Evolutionary conservation across 148 eudicot genomes (phyloP), one percentile per base, ranked within the genome.

Genomic region (Gaultheria prostrata): DNA sequence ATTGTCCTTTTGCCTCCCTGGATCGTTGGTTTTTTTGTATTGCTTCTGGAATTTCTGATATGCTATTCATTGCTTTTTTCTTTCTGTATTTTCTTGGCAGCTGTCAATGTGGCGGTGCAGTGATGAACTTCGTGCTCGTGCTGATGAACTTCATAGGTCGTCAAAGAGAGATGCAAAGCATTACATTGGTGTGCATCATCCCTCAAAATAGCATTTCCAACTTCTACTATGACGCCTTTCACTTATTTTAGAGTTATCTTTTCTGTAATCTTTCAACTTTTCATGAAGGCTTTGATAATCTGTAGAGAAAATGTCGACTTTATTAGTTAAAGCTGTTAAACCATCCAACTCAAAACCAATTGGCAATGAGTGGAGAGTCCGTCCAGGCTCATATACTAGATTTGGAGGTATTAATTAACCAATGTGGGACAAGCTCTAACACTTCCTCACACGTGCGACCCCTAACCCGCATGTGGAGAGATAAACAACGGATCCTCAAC

Each of bases 91-190:
- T 32, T 45, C 73, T 85, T 85, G 70, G 81, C 89, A 96, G 99
- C 73, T 96, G 86, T 96, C 99, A 70, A 96, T 96, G 99, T 96
- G 98, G 95, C 95, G 99, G 45, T 96, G 99, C 89, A 92, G 77
- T 82, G 98, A 96, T 67, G 99, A 96, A 84, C 98, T 96, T 80
- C 95, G 95, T 76, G 85, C 78, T 72, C 97, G 94, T 79, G 92
- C 98, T 53, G 91, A 90, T 74, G 93, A 94, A 76, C 92, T 96
- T 83, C 92, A 90, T 80, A 85, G 89, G 83, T 85, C 91, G 50
- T 85, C 91, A 12, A 93, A 83, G 90, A 94, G 91, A 89, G 99
- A 96, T 82, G 92, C 98, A 61, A 96, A 96, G 86, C 98, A 96
- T 86, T 94, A 91, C 80, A 96, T 96, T 78, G 46, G 63, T 77